Evolutionary conservation across 345 rosid species (phyloP).

Genomic region (Pelargonium nanum): DNA sequence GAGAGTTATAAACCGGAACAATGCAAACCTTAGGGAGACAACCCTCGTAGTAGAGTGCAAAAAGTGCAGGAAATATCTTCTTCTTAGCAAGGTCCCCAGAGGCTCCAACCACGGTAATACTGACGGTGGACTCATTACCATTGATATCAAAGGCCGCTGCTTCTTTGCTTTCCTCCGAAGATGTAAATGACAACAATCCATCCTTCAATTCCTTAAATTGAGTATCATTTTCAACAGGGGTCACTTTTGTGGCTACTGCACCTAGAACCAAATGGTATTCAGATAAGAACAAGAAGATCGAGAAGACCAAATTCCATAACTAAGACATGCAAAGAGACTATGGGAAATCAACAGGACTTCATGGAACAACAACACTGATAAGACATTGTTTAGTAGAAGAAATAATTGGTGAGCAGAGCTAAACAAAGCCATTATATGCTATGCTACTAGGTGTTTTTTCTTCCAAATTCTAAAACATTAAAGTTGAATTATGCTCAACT

Average conservation of each 20-base stretch:
- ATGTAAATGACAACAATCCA: constrained; percentile 28
- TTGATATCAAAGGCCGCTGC: constrained; percentile 28
- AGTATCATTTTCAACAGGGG: constrained; percentile 25
- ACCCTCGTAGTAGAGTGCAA: constrained; percentile 78
- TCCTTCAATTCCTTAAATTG: constrained; percentile 32
- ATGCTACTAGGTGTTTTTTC: too few relatives aligned
- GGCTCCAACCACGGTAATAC: constrained; percentile 89
- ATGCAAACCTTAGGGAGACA: constrained; percentile 69
- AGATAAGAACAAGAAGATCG: background rate
- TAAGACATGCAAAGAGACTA: background rate
- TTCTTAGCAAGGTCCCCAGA: constrained; percentile 99
- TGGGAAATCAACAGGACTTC: background rate
- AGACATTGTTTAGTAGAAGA: too few relatives aligned
- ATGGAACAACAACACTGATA: too few relatives aligned
- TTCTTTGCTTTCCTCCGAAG: constrained; percentile 31
- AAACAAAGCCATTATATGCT: too few relatives aligned
- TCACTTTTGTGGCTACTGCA: constrained; percentile 34
- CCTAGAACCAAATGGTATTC: constrained; percentile 23
- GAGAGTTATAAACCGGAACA: too few relatives aligned
- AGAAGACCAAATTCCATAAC: background rate
- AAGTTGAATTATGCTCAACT: background rate
- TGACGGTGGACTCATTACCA: constrained; percentile 50
- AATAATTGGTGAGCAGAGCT: too few relatives aligned
- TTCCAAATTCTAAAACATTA: too few relatives aligned
- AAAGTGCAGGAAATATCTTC: constrained; percentile 96